Conservation (phyloP, 2,329 filamentous ascomycete genomes). For the Sporothrix globosa region DNA sequence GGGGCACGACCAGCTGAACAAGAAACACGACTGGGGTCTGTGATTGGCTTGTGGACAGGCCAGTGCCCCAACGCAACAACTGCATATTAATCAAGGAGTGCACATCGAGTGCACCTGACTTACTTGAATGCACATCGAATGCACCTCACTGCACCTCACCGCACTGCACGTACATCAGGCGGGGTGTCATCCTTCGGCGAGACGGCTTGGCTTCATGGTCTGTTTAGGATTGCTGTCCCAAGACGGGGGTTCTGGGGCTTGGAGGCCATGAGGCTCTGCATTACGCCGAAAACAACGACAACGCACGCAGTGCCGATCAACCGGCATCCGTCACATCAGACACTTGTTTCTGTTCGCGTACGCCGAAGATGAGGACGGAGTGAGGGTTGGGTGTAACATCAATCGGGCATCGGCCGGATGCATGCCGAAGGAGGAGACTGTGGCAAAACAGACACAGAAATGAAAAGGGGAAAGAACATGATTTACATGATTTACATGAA, state of each 20-base stretch:
- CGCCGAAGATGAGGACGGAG: too few relatives aligned
- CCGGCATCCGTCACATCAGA: neutral
- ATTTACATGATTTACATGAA: too few relatives aligned
- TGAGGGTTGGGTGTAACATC: neutral
- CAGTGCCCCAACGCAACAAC: neutral
- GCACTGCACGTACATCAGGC: neutral
- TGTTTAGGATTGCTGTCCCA: too few relatives aligned
- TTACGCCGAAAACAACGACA: neutral
- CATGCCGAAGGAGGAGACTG: neutral
- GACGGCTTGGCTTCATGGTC: too few relatives aligned
- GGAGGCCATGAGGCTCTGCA: neutral
- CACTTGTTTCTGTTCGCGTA: neutral
- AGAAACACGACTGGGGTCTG: conserved; percentile 22
- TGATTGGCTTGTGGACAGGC: neutral
- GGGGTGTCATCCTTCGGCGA: conserved; percentile 8
- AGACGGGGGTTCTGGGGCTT: too few relatives aligned
- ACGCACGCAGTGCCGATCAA: too few relatives aligned
- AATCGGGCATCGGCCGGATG: neutral
- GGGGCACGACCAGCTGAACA: conserved; percentile 26
- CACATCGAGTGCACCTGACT: too few relatives aligned
- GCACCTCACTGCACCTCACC: neutral
- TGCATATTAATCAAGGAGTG: too few relatives aligned
- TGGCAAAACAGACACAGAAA: neutral
- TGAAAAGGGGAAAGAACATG: too few relatives aligned
- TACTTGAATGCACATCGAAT: neutral